Evolutionary conservation across 2,329 filamentous ascomycete genomes (phyloP), one percentile per base, ranked within the genome.

Genomic region (Colletotrichum zoysiae): DNA sequence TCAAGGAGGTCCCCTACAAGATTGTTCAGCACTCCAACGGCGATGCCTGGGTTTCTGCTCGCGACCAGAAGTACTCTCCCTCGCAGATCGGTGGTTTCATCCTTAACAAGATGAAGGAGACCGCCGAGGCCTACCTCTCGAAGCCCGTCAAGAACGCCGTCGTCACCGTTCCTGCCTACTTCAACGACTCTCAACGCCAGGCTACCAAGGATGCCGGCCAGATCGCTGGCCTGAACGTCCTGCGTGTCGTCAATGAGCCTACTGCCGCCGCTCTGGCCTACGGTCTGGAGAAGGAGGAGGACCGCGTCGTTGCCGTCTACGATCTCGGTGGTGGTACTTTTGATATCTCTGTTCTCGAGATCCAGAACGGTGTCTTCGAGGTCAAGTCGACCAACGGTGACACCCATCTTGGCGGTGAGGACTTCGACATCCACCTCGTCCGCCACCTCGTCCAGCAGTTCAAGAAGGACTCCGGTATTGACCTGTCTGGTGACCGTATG

Each of bases 321-420:
- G 95, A 98, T 92, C 90, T 98, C 79, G 95, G 95, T 87, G 95
- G 95, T 90, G 95, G 95, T 90, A 98, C 95, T 78, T 98, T 98
- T 86, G 95, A 98, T 94, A 97, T 98, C 85, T 98, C 95, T 75
- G 92, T 98, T 74, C 92, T 98, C 20, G 95, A 97, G 86, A 98
- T 98, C 81, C 95, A 97, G 87, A 95, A 95, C 84, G 95, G 95
- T 84, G 95, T 98, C 68, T 98, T 98, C 83, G 95, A 98, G 88
- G 95, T 98, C 84, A 98, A 98, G 90, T 97, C 95, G 23, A 98
- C 95, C 87, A 97, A 97, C 84, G 95, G 95, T 91, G 95, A 98
- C 83, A 98, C 95, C 76, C 95, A 98, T 85, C 90, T 98, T 78
- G 95, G 95, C 90, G 95, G 95, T 86, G 95, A 98, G 84, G 95